These are phyloP conservation scores for Ceriops tagal DNA, from an alignment of 345 rosid genomes.

Conservation along the genomic window DNA sequence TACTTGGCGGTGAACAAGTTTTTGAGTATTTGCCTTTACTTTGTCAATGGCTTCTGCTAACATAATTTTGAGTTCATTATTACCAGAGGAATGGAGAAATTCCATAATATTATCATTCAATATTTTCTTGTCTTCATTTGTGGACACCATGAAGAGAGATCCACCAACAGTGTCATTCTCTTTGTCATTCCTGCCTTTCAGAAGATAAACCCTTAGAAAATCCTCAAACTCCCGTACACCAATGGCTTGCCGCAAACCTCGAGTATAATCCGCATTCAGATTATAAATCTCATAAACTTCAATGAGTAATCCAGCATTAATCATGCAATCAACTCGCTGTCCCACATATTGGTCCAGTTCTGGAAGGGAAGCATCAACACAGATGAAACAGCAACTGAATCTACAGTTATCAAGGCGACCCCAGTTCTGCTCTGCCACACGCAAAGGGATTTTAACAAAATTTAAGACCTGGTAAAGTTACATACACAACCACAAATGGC, in stretches of 20 bases:
- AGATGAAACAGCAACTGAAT: conserved; percentile 71
- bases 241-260: conserved; percentile 84
- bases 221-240: conserved; percentile 84
- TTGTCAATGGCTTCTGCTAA: conserved; percentile 64
- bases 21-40: conserved; percentile 74
- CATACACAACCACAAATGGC: neutral
- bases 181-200: conserved; percentile 11
- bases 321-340: conserved; percentile 81
- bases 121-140: conserved; percentile 26
- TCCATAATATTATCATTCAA: conserved; percentile 42
- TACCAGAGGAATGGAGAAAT: conserved; percentile 30
- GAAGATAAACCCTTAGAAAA: conserved; percentile 41
- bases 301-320: conserved; percentile 65
- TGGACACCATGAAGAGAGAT: conserved; percentile 19
- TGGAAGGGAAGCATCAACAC: conserved; percentile 60
- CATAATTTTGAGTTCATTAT: conserved; percentile 41
- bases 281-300: conserved; percentile 77
- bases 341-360: conserved; percentile 69
- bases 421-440: conserved; percentile 96
- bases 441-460: conserved; percentile 20
- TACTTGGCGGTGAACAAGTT: conserved; percentile 91
- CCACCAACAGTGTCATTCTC: conserved; percentile 19
- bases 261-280: conserved; percentile 60
- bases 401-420: conserved; percentile 59
- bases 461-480: conserved; percentile 4